phyloP scores from a whole-genome alignment of 1,139 yeast species.

The Pichia sp. region DNA sequence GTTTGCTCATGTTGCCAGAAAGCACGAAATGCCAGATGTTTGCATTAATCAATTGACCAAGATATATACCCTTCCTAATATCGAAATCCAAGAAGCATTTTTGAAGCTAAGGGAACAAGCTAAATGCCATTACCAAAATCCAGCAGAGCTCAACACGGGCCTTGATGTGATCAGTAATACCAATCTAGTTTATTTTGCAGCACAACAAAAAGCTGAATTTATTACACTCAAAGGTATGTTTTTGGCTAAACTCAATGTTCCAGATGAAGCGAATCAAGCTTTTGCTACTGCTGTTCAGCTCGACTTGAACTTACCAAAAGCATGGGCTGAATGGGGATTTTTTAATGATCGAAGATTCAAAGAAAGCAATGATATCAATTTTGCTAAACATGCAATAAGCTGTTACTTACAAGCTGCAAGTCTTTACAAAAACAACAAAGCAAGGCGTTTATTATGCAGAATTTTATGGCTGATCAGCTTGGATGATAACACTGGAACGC shows the following conservation, averaged over 20 bases:
- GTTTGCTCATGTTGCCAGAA: constrained; percentile 97
- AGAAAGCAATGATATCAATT: constrained; percentile 74
- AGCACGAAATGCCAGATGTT: constrained; percentile 95
- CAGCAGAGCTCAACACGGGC: constrained; percentile 85
- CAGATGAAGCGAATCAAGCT: constrained; percentile 95
- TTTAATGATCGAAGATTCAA: constrained; percentile 87
- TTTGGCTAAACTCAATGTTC: constrained; percentile 79
- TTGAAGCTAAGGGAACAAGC: constrained; percentile 94
- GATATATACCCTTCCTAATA: constrained; percentile 93
- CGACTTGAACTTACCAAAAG: constrained; percentile 89
- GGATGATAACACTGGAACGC: constrained; percentile 79
- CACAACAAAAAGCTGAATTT: constrained; percentile 97
- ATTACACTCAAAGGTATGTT: constrained; percentile 98
- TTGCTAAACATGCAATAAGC: constrained; percentile 90
- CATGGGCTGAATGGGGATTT: constrained; percentile 99
- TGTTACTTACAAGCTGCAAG: constrained; percentile 98
- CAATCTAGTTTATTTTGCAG: constrained; percentile 89
- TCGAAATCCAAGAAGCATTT: constrained; percentile 97
- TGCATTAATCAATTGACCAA: constrained; percentile 89
- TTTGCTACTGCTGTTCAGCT: constrained; percentile 97
- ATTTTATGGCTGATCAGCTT: constrained; percentile 90
- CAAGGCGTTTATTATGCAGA: constrained; percentile 82
- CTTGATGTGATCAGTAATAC: constrained; percentile 96
- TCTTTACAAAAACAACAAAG: constrained; percentile 84
- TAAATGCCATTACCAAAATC: constrained; percentile 91